Evolutionary conservation across 2,329 filamentous ascomycete species (phyloP).

Genomic region (Cladophialophora chaetospira): DNA sequence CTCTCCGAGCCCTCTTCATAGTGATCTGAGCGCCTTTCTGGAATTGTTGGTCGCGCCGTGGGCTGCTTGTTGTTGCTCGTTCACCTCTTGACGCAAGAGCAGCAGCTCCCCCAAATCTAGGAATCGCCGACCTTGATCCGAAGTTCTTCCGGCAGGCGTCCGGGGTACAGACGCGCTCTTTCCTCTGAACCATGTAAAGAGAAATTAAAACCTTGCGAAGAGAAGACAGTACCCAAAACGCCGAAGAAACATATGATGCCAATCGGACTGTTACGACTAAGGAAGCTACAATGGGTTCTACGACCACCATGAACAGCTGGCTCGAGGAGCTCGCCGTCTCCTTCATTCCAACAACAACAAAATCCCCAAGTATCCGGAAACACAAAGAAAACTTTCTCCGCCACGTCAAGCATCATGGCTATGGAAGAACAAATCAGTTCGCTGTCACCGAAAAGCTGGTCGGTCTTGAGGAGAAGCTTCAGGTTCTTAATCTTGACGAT

Average conservation of each 20-base stretch:
- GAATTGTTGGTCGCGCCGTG: not conserved
- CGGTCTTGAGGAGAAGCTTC: slow-evolving; percentile 83
- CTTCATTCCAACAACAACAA: slow-evolving; percentile 16
- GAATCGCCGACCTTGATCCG: no score
- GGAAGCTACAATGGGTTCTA: slow-evolving; percentile 31
- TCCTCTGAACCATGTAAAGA: no score
- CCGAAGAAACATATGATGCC: slow-evolving; percentile 18
- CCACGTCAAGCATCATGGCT: slow-evolving; percentile 46
- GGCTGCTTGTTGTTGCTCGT: not conserved
- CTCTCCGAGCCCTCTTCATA: slow-evolving; percentile 12
- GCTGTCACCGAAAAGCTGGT: slow-evolving; percentile 66
- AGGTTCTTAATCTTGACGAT: slow-evolving; percentile 74
- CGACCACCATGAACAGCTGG: slow-evolving; percentile 32
- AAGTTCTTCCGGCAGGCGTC: no score
- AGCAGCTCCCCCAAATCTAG: no score
- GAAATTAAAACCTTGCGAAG: no score
- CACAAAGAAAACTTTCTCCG: slow-evolving; percentile 29
- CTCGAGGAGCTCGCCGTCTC: slow-evolving; percentile 30
- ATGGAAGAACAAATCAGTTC: slow-evolving; percentile 73
- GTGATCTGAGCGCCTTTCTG: not conserved
- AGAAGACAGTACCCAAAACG: no score
- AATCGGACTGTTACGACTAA: not conserved
- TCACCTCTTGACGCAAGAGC: no score
- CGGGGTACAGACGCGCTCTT: no score
- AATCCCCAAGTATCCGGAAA: slow-evolving; percentile 13